Evolutionary conservation across 371 early-diverging fungal species (phyloP).

Genomic region (Encephalitozoon cuniculi): DNA sequence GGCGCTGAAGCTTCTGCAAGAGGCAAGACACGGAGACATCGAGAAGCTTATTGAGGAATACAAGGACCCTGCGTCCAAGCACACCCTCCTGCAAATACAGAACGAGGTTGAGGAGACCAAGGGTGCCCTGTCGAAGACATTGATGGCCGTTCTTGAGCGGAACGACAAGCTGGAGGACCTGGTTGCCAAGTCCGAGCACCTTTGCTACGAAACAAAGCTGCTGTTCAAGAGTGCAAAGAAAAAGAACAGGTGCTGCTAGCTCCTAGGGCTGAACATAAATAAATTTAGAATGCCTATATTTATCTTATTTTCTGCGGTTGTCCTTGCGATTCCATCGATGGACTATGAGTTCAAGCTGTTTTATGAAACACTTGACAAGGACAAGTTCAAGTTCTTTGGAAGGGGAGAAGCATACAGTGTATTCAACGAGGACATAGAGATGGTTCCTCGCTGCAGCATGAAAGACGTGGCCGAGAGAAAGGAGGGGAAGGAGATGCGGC

Average conservation of each 20-base stretch:
- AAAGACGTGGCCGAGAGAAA: background rate
- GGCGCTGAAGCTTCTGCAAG: constrained; percentile 42
- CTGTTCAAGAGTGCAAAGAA: constrained; percentile 94
- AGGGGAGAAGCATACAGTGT: constrained; percentile 21
- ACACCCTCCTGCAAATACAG: constrained; percentile 83
- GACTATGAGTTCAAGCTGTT: constrained; percentile 14
- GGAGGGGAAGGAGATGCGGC: background rate
- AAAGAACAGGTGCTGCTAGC: constrained; percentile 80
- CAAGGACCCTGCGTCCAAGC: constrained; percentile 60
- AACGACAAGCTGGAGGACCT: constrained; percentile 88
- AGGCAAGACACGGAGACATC: constrained; percentile 28
- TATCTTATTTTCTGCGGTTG: background rate
- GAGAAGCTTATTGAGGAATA: constrained; percentile 54
- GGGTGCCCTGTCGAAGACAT: constrained; percentile 81
- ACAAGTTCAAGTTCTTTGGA: constrained; percentile 40
- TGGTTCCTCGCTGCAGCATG: background rate
- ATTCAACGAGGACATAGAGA: constrained; percentile 17
- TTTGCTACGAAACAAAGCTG: constrained; percentile 80
- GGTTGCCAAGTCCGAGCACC: constrained; percentile 74
- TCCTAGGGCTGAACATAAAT: background rate
- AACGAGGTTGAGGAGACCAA: constrained; percentile 92
- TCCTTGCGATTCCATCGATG: background rate
- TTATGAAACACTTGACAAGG: constrained; percentile 16
- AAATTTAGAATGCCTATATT: background rate
- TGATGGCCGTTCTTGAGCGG: constrained; percentile 82